A percentile compares a stretch with the other conserved stretches of the same genome.
Evolutionary conservation across 2,329 filamentous ascomycete genomes (phyloP).

Genomic region (Sporothrix brunneoviolacea): DNA sequence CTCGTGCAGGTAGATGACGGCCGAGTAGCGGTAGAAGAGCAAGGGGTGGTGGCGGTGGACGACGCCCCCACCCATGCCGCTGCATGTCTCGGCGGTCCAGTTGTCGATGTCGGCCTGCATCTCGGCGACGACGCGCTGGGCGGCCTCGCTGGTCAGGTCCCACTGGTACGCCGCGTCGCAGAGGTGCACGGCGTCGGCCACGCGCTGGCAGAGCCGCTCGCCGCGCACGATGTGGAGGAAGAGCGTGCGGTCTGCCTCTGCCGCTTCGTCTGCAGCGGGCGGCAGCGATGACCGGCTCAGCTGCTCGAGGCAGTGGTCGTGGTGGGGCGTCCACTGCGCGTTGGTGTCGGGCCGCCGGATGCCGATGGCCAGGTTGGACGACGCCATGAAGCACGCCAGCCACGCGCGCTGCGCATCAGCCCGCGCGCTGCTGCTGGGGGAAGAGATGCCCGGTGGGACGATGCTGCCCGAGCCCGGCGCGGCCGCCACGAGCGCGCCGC

Average conservation of each 20-base stretch:
- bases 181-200: neutral
- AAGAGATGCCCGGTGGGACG: too few species aligned
- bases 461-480: too few species aligned
- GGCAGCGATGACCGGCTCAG: neutral
- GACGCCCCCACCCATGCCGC: too few species aligned
- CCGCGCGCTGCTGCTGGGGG: neutral
- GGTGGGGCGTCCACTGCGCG: neutral
- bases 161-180: neutral
- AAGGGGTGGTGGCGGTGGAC: neutral
- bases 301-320: neutral
- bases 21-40: slow-evolving; percentile 3
- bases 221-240: slow-evolving; percentile 6
- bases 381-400: neutral
- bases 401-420: neutral
- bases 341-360: too few species aligned
- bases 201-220: slow-evolving; percentile 2
- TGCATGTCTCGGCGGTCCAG: slow-evolving; percentile 1
- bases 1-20: slow-evolving; percentile 7
- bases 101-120: slow-evolving; percentile 1
- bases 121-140: neutral
- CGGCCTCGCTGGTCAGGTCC: neutral
- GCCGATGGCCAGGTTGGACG: slow-evolving; percentile 1
- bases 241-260: neutral
- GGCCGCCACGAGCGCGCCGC: too few species aligned
- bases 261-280: too few species aligned